Conservation (phyloP, 257 asterid genomes). For the Vinca minor region DNA sequence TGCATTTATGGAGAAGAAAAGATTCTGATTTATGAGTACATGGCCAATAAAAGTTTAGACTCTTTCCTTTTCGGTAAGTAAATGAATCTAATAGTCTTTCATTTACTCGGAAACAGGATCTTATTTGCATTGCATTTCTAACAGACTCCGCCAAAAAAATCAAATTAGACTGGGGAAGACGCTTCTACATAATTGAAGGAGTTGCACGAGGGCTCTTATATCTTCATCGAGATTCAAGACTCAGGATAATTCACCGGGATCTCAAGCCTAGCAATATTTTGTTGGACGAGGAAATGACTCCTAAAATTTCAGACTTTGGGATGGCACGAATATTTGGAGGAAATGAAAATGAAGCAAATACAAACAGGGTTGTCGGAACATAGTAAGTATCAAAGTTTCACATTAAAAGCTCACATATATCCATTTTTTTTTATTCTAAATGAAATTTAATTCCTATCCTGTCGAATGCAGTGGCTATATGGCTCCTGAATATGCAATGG, state of each 20-base stretch:
- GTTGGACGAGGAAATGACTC: constrained; percentile 25
- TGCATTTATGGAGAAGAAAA: constrained; percentile 28
- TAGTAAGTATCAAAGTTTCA: too few relatives aligned
- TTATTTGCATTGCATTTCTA: too few relatives aligned
- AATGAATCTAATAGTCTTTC: too few relatives aligned
- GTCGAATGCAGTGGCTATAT: constrained; percentile 29
- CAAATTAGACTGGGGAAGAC: constrained; percentile 13
- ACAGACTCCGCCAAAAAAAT: too few relatives aligned
- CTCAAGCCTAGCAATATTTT: constrained; percentile 32
- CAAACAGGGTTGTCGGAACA: constrained; percentile 17
- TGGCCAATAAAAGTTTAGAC: constrained; percentile 39
- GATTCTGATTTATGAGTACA: constrained; percentile 31
- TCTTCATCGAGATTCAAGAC: constrained; percentile 37
- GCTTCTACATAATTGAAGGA: constrained; percentile 21
- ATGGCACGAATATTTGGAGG: constrained; percentile 16
- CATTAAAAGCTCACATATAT: too few relatives aligned
- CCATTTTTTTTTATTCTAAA: neutral
- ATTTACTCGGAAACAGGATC: too few relatives aligned
- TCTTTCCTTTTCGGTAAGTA: constrained; percentile 19
- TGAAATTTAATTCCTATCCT: too few relatives aligned
- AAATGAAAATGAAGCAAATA: constrained; percentile 6
- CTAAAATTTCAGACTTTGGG: constrained; percentile 33
- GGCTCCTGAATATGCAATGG: constrained; percentile 35
- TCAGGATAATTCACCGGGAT: constrained; percentile 31
- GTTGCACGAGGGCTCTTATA: constrained; percentile 33